Conservation (phyloP, 805 yeast species). For the Saccharomycopsis sp. region DNA sequence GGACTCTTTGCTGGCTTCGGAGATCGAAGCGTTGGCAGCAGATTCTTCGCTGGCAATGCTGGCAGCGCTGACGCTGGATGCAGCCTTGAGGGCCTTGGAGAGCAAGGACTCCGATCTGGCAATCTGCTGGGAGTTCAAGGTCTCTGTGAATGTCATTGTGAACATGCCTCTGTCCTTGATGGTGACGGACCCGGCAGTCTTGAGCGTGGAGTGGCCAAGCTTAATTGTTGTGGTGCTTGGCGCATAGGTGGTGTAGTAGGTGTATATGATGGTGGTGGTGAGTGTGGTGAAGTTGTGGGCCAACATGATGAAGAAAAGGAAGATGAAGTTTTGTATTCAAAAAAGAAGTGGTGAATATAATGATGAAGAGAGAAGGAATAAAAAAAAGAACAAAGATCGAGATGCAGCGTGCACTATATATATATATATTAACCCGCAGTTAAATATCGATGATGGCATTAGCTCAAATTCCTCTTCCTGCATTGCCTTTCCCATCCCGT, state of each 20-base stretch:
- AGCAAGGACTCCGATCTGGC: slow-evolving; percentile 15
- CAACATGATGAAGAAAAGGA: not conserved
- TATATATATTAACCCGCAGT: too few species aligned
- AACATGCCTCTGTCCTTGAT: slow-evolving; percentile 17
- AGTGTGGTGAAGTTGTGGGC: slow-evolving; percentile 14
- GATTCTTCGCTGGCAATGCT: slow-evolving; percentile 13
- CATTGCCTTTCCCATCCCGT: too few species aligned
- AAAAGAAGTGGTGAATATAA: too few species aligned
- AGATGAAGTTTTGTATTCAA: not conserved
- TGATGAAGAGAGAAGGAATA: too few species aligned
- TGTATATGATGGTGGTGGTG: slow-evolving; percentile 20
- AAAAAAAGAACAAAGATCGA: too few species aligned
- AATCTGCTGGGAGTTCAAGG: slow-evolving; percentile 14
- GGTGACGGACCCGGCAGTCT: slow-evolving; percentile 17
- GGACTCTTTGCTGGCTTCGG: not conserved
- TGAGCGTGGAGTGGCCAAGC: slow-evolving; percentile 13
- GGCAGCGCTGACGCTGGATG: slow-evolving; percentile 16
- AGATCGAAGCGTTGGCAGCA: slow-evolving; percentile 13
- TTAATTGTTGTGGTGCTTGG: slow-evolving; percentile 13
- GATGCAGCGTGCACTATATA: too few species aligned
- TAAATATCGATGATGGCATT: too few species aligned
- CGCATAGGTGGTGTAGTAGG: slow-evolving; percentile 17
- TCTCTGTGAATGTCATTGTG: slow-evolving; percentile 18
- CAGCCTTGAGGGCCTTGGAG: slow-evolving; percentile 16
- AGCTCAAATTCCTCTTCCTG: too few species aligned